phyloP scores from a whole-genome alignment of 306 rosid genomes.

The Pachyrhizus erosus region DNA sequence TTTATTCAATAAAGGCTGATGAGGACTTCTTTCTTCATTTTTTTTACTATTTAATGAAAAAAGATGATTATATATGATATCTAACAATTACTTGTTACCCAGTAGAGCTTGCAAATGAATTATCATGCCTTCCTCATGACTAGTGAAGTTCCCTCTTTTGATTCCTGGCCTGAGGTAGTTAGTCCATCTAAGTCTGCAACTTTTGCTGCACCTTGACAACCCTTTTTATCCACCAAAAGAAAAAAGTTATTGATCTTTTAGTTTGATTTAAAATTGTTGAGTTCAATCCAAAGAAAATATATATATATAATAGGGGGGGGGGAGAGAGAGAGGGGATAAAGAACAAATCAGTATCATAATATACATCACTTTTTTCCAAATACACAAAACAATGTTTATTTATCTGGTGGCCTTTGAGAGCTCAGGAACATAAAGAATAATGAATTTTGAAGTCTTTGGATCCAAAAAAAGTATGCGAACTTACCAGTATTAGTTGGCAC shows the following conservation, averaged over 20 bases:
- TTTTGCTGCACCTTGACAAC: constrained; percentile 91
- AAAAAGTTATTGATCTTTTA: neutral
- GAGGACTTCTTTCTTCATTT: neutral
- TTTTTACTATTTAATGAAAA: neutral
- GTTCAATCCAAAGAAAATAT: neutral
- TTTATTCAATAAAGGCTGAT: too few relatives aligned
- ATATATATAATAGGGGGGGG: too few relatives aligned
- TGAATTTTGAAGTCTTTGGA: neutral
- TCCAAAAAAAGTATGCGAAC: neutral
- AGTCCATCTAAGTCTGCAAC: constrained; percentile 98
- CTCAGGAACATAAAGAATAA: too few relatives aligned
- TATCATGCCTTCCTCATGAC: constrained; percentile 96
- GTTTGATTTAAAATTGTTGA: neutral
- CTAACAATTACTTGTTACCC: constrained; percentile 90
- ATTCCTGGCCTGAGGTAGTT: constrained; percentile 96
- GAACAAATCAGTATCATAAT: neutral
- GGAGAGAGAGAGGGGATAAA: too few relatives aligned
- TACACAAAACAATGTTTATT: neutral
- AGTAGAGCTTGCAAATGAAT: constrained; percentile 93
- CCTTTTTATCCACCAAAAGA: constrained; percentile 52
- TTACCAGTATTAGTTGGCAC: constrained; percentile 91
- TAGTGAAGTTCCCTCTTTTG: constrained; percentile 94
- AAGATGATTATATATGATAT: constrained; percentile 8
- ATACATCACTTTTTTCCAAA: neutral
- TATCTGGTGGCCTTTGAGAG: neutral